phyloP scores from a whole-genome alignment of 1,139 yeast genomes.

The Waltiozyma sp. region DNA sequence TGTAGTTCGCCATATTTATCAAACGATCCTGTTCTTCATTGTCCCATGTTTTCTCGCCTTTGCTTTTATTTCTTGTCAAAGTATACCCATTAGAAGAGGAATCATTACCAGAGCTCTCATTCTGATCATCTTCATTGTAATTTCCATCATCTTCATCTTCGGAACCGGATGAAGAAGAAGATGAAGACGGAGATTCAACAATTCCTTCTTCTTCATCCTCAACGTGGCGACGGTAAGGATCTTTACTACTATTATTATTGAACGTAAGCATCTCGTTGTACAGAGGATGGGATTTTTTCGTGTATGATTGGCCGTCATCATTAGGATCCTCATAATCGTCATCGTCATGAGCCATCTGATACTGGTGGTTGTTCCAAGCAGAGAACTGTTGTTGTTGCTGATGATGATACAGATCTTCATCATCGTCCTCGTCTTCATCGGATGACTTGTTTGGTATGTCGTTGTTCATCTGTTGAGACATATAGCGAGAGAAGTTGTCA shows the following conservation, averaged over 20 bases:
- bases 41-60: slow-evolving; percentile 28
- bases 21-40: slow-evolving; percentile 26
- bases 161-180: slow-evolving; percentile 4
- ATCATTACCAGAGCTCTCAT: not conserved
- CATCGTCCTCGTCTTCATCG: slow-evolving; percentile 34
- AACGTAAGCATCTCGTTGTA: slow-evolving; percentile 27
- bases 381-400: not conserved
- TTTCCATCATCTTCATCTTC: slow-evolving; percentile 14
- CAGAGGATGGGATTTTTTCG: slow-evolving; percentile 47
- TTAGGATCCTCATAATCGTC: slow-evolving; percentile 72
- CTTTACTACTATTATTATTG: slow-evolving; percentile 7
- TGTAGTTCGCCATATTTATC: slow-evolving; percentile 24
- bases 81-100: slow-evolving; percentile 20
- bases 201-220: slow-evolving; percentile 9
- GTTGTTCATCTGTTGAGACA: slow-evolving; percentile 69
- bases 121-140: slow-evolving; percentile 1
- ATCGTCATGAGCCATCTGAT: slow-evolving; percentile 25
- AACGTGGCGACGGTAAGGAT: slow-evolving; percentile 14
- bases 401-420: not conserved
- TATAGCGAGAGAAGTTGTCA: slow-evolving; percentile 60
- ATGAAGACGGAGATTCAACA: slow-evolving; percentile 8
- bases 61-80: slow-evolving; percentile 30
- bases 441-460: slow-evolving; percentile 50
- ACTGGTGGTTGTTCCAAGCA: slow-evolving; percentile 13
- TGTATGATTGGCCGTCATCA: slow-evolving; percentile 71